These are phyloP conservation scores for Aspergillus brasiliensis DNA, from an alignment of 2,329 filamentous ascomycete species.

Conservation along the genomic window DNA sequence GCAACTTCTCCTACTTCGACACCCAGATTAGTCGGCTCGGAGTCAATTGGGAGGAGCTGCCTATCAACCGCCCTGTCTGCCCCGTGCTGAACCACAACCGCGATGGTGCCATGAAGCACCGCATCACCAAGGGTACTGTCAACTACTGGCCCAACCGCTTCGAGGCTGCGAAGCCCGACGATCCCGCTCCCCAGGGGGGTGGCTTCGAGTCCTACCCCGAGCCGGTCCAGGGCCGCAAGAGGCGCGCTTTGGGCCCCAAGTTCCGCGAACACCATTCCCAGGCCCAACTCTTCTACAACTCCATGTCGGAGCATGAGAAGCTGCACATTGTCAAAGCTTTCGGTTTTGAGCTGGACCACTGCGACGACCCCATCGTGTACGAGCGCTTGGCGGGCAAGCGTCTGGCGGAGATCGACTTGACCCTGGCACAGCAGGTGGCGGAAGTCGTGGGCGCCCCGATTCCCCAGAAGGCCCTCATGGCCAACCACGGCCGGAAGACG, in stretches of 20 bases:
- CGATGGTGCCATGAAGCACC: constrained; percentile 72
- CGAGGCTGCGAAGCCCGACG: constrained; percentile 60
- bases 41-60: constrained; percentile 73
- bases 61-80: constrained; percentile 74
- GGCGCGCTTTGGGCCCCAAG: constrained; percentile 47
- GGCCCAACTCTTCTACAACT: constrained; percentile 39
- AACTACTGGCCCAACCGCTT: constrained; percentile 81
- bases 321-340: constrained; percentile 39
- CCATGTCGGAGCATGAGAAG: constrained; percentile 36
- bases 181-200: constrained; percentile 58
- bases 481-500: constrained; percentile 70
- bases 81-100: constrained; percentile 76
- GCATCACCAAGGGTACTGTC: constrained; percentile 69
- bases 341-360: constrained; percentile 49
- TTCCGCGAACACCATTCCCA: constrained; percentile 49
- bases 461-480: constrained; percentile 54
- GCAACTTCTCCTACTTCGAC: constrained; percentile 64
- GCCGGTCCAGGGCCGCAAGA: constrained; percentile 70
- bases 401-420: constrained; percentile 69
- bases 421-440: constrained; percentile 68
- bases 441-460: constrained; percentile 68
- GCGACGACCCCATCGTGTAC: constrained; percentile 75
- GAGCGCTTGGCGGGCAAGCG: constrained; percentile 65
- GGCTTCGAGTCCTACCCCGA: constrained; percentile 69
- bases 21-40: constrained; percentile 67